Conservation (phyloP, 192 early-diverging fungal genomes). For the Gigaspora rosea region DNA sequence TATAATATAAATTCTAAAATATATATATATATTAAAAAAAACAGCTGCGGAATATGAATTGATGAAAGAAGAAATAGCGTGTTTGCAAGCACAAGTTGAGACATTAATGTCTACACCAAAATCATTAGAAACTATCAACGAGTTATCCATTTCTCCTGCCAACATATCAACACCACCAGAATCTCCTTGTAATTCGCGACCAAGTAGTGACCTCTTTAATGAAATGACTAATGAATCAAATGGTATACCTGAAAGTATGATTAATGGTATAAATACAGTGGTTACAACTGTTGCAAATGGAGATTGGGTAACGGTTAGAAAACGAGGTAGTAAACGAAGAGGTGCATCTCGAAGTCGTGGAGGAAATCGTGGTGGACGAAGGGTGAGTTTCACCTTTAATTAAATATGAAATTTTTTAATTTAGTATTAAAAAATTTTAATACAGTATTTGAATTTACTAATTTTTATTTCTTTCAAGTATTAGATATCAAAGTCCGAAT, state of each 20-base stretch:
- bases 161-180: constrained; percentile 9
- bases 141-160: background rate
- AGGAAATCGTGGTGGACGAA: background rate
- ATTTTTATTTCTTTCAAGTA: no score
- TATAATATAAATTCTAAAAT: background rate
- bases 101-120: background rate
- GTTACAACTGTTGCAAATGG: background rate
- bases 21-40: background rate
- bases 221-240: background rate
- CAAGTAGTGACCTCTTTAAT: background rate
- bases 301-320: constrained; percentile 16
- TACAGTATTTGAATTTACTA: no score
- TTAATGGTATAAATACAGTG: background rate
- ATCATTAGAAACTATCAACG: background rate
- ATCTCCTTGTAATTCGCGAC: constrained; percentile 14
- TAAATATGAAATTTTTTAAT: no score
- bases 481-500: no score
- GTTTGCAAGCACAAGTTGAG: background rate
- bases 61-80: constrained; percentile 17
- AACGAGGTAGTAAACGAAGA: constrained; percentile 7
- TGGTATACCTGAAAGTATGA: background rate
- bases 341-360: background rate
- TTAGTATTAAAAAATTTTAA: no score
- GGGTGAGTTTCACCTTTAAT: background rate
- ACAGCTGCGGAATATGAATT: background rate